Percentiles rank a stretch among this genome's conserved stretches.
Conservation (phyloP, 352 stramenopile genomes). For the Phytophthora vignae region DNA sequence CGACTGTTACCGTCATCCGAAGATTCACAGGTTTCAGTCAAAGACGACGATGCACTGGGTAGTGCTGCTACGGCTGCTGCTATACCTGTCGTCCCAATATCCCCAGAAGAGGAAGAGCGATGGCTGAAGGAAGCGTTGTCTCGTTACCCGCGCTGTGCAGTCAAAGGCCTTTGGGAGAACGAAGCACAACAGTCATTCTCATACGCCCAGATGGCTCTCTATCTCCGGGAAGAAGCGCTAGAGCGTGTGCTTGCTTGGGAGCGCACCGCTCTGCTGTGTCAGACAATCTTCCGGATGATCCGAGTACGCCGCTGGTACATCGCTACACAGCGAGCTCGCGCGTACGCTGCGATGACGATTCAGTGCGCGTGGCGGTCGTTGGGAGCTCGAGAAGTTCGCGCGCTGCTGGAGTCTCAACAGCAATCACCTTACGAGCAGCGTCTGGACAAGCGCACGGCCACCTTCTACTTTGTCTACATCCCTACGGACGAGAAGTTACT, state of each 20-base stretch:
- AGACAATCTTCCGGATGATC: constrained; percentile 73
- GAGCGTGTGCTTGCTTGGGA: constrained; percentile 70
- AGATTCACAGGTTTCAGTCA: not conserved
- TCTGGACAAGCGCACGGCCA: constrained; percentile 56
- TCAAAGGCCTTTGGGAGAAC: constrained; percentile 76
- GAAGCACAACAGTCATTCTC: constrained; percentile 50
- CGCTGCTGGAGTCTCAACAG: constrained; percentile 66
- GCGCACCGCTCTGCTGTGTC: constrained; percentile 51
- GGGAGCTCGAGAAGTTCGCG: constrained; percentile 42
- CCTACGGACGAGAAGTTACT: constrained; percentile 72
- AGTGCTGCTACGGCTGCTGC: not conserved
- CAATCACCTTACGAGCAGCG: constrained; percentile 75
- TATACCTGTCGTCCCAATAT: constrained; percentile 37
- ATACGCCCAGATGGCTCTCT: constrained; percentile 67
- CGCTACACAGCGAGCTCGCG: constrained; percentile 44
- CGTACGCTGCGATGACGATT: constrained; percentile 45
- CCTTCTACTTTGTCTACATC: constrained; percentile 73
- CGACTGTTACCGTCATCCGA: constrained; percentile 6
- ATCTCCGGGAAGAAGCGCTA: constrained; percentile 63
- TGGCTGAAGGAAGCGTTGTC: constrained; percentile 37
- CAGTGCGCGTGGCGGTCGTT: constrained; percentile 67
- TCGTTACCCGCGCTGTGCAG: constrained; percentile 42
- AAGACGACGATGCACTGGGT: constrained; percentile 14
- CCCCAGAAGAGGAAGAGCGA: constrained; percentile 33
- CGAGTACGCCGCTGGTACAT: constrained; percentile 61